Evolutionary conservation across 2,329 filamentous ascomycete species (phyloP).

Genomic region (Epichloe sylvatica): DNA sequence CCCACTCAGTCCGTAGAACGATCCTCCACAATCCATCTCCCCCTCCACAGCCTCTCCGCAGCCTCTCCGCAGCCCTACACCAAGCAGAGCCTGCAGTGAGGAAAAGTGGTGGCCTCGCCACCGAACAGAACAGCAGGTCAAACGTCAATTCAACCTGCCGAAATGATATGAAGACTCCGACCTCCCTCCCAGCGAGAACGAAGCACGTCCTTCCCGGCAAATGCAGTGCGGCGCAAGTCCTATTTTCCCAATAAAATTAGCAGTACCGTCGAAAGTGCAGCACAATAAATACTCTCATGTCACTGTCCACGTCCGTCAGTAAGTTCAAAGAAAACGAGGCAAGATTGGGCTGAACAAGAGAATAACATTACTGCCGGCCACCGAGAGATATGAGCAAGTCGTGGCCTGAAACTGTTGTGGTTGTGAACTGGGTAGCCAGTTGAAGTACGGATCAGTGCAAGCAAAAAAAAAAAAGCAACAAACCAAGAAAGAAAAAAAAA

Average conservation of each 20-base stretch:
- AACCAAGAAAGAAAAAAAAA: too few species aligned
- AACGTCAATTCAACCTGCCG: neutral
- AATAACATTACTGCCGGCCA: neutral
- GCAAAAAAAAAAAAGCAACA: too few species aligned
- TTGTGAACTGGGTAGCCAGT: neutral
- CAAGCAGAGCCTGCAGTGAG: conserved; percentile 37
- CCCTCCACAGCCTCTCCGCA: too few species aligned
- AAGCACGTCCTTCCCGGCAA: neutral
- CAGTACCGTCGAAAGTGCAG: neutral
- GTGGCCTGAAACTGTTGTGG: neutral
- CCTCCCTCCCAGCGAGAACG: neutral
- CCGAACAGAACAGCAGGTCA: neutral
- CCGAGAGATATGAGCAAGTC: neutral
- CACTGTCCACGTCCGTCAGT: conserved; percentile 21
- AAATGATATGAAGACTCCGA: neutral
- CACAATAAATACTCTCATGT: conserved; percentile 7
- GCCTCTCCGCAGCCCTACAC: conserved; percentile 37
- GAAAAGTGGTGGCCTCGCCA: conserved; percentile 25
- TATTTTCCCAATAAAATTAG: neutral
- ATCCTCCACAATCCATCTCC: too few species aligned
- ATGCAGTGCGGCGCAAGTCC: neutral
- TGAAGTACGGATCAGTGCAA: too few species aligned
- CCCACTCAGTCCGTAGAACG: too few species aligned
- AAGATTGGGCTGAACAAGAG: neutral
- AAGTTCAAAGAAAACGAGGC: neutral